phyloP scores from a whole-genome alignment of 2,329 filamentous ascomycete genomes.

The Epichloe coenophiala region DNA sequence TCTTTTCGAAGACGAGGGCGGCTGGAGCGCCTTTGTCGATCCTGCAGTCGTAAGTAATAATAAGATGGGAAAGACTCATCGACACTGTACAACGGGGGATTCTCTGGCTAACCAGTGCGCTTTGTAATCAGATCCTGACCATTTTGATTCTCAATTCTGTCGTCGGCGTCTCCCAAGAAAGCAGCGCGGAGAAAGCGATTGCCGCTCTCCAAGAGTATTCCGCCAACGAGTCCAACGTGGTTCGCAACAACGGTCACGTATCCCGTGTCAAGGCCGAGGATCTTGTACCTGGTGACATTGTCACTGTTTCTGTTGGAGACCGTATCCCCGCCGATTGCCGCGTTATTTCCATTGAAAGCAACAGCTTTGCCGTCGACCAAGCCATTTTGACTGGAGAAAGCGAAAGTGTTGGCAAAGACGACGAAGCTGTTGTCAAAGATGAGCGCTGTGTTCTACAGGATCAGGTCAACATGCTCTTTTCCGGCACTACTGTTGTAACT shows the following conservation, averaged over 20 bases:
- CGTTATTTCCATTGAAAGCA: conserved; percentile 81
- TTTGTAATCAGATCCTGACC: conserved; percentile 61
- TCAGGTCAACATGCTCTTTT: conserved; percentile 96
- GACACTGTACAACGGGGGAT: not conserved
- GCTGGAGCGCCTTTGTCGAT: conserved; percentile 96
- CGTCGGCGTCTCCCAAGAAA: conserved; percentile 96
- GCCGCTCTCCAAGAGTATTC: conserved; percentile 97
- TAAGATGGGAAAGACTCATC: not conserved
- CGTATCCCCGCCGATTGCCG: conserved; percentile 92
- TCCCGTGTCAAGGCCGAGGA: conserved; percentile 89
- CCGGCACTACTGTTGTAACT: conserved; percentile 91
- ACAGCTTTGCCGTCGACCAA: conserved; percentile 93
- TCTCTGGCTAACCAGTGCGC: not conserved
- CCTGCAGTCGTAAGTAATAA: conserved; percentile 66
- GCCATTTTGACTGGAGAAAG: conserved; percentile 95
- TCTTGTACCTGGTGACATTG: conserved; percentile 84
- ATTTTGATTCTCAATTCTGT: conserved; percentile 94
- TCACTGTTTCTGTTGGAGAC: conserved; percentile 80
- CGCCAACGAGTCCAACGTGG: conserved; percentile 89
- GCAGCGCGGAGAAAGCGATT: conserved; percentile 95
- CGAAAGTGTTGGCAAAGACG: conserved; percentile 87
- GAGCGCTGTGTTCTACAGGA: conserved; percentile 88
- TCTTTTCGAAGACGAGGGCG: conserved; percentile 82
- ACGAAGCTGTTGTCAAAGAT: conserved; percentile 52
- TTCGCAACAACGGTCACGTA: conserved; percentile 66